A percentile compares a stretch with the other conserved stretches of the same genome.
These are phyloP conservation scores for Microdochium paspali DNA, from an alignment of 2,329 filamentous ascomycete species.

Conservation along the genomic window DNA sequence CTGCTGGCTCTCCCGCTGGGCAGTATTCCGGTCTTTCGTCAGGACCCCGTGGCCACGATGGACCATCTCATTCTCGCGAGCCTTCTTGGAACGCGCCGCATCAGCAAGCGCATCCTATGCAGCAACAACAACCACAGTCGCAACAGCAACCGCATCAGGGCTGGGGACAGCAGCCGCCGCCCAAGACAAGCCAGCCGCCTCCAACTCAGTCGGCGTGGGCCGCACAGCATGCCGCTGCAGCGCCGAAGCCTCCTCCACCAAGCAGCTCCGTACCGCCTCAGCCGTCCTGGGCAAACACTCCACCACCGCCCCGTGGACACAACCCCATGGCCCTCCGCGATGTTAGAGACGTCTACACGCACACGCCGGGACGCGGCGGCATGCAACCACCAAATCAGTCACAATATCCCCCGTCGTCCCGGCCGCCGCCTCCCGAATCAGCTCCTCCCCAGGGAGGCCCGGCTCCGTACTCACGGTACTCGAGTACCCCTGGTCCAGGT, in stretches of 20 bases:
- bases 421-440: slow-evolving; percentile 5
- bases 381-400: slow-evolving; percentile 9
- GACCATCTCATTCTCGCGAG: slow-evolving; percentile 27
- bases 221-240: slow-evolving; percentile 23
- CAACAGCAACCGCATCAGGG: slow-evolving; percentile 18
- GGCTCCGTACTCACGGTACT: slow-evolving; percentile 8
- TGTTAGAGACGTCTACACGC: background rate
- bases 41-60: slow-evolving; percentile 30
- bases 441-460: slow-evolving; percentile 10
- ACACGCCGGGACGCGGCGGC: background rate
- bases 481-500: slow-evolving; percentile 18
- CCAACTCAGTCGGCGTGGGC: slow-evolving; percentile 27
- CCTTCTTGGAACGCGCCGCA: slow-evolving; percentile 22
- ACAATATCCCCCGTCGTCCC: slow-evolving; percentile 7
- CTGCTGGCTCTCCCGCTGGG: slow-evolving; percentile 40
- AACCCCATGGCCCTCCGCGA: slow-evolving; percentile 9
- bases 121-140: slow-evolving; percentile 9
- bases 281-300: slow-evolving; percentile 22
- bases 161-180: slow-evolving; percentile 23
- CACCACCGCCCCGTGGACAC: slow-evolving; percentile 16
- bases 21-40: slow-evolving; percentile 43
- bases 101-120: slow-evolving; percentile 9
- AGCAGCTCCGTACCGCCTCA: slow-evolving; percentile 22
- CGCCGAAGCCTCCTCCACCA: slow-evolving; percentile 24
- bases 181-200: slow-evolving; percentile 22